Evolutionary conservation across 345 rosid genomes (phyloP).

Genomic region (Bretschneidera sinensis): DNA sequence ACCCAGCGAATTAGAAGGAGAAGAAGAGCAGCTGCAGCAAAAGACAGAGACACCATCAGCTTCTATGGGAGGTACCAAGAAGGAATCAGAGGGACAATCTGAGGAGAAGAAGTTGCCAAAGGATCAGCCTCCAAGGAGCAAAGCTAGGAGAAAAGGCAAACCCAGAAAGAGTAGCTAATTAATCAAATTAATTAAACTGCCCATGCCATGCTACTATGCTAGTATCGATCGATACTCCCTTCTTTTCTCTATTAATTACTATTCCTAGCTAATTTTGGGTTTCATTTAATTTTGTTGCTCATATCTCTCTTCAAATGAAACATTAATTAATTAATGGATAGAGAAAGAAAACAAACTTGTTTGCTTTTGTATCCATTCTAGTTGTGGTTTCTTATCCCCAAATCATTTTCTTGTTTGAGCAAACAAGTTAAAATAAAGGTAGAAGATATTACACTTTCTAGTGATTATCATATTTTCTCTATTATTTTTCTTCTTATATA

Average conservation of each 20-base stretch:
- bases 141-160: slow-evolving; percentile 64
- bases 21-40: slow-evolving; percentile 12
- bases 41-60: slow-evolving; percentile 18
- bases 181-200: background rate
- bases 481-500: too few relatives aligned
- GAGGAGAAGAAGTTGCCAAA: background rate
- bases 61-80: slow-evolving; percentile 7
- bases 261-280: slow-evolving; percentile 1
- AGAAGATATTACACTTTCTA: too few relatives aligned
- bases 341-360: slow-evolving; percentile 4
- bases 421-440: too few relatives aligned
- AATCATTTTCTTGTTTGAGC: too few relatives aligned
- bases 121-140: slow-evolving; percentile 36
- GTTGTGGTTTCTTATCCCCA: too few relatives aligned
- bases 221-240: too few relatives aligned
- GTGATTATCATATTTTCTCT: too few relatives aligned
- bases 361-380: too few relatives aligned
- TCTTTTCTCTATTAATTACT: background rate
- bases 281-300: slow-evolving; percentile 9
- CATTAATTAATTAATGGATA: too few relatives aligned
- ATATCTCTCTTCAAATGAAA: slow-evolving; percentile 10
- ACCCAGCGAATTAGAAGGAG: slow-evolving; percentile 20
- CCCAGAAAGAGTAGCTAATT: slow-evolving; percentile 90
- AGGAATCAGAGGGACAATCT: background rate
- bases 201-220: too few relatives aligned